Percentiles rank a stretch among this genome's conserved stretches.
These are phyloP conservation scores for Ophiocordyceps unilateralis DNA, from an alignment of 2,329 filamentous ascomycete species.

Conservation along the genomic window DNA sequence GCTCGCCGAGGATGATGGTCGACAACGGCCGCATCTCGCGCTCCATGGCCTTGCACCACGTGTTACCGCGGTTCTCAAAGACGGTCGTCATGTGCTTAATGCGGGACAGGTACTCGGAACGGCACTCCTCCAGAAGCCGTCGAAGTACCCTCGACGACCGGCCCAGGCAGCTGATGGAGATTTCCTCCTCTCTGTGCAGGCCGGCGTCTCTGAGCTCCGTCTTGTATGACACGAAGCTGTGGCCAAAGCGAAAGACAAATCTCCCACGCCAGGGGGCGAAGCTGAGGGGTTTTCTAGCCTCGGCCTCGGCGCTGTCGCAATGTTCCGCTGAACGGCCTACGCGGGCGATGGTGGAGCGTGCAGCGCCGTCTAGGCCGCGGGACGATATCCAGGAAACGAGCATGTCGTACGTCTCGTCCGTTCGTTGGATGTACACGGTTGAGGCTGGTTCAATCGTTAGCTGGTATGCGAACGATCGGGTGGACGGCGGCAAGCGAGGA, in stretches of 20 bases:
- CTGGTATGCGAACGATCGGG: not conserved
- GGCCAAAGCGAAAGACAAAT: slow-evolving; percentile 4
- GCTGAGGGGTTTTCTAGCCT: slow-evolving; percentile 4
- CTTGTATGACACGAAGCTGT: slow-evolving; percentile 4
- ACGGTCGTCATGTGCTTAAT: slow-evolving; percentile 12
- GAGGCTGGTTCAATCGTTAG: not conserved
- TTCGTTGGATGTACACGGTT: slow-evolving; percentile 1
- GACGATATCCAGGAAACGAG: slow-evolving; percentile 3
- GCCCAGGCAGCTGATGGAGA: slow-evolving; percentile 9
- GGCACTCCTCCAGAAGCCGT: slow-evolving; percentile 13
- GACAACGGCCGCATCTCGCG: slow-evolving; percentile 7
- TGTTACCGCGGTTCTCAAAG: slow-evolving; percentile 10
- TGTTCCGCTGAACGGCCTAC: not conserved
- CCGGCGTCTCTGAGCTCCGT: slow-evolving; percentile 3
- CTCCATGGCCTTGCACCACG: slow-evolving; percentile 8
- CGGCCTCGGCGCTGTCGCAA: slow-evolving; percentile 1
- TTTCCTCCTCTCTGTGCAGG: slow-evolving; percentile 7
- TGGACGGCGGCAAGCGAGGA: not conserved
- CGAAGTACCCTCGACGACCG: slow-evolving; percentile 10
- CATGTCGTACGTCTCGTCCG: slow-evolving; percentile 4
- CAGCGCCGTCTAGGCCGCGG: slow-evolving; percentile 4
- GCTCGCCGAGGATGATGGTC: slow-evolving; percentile 6
- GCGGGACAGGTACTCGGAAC: slow-evolving; percentile 11
- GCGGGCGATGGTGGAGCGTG: slow-evolving; percentile 4
- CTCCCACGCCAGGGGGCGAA: slow-evolving; percentile 2